Percentiles rank a stretch among this genome's conserved stretches.
Evolutionary conservation across 441 rosid species (phyloP).

Genomic region (Metrosideros polymorpha): DNA sequence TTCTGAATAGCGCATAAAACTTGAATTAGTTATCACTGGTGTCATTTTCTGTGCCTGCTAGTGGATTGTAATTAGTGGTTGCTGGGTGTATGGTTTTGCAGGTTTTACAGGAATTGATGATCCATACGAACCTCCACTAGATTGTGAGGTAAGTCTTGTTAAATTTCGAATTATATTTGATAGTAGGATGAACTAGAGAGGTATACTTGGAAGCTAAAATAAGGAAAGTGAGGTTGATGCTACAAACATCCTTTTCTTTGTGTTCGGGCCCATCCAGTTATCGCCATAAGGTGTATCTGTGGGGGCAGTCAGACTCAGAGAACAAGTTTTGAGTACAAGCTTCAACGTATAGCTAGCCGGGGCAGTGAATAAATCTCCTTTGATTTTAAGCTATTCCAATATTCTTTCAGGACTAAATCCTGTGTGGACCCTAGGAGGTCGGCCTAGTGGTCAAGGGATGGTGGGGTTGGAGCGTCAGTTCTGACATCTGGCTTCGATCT

Average conservation of each 20-base stretch:
- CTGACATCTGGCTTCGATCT: neutral
- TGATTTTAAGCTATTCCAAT: neutral
- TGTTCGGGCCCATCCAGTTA: neutral
- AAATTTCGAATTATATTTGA: neutral
- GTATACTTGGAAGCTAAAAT: neutral
- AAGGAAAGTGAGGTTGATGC: neutral
- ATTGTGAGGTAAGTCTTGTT: constrained; percentile 42
- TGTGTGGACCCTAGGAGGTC: neutral
- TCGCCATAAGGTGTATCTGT: neutral
- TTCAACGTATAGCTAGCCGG: neutral
- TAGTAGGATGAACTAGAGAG: neutral
- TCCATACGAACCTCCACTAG: constrained; percentile 60
- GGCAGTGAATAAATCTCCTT: neutral
- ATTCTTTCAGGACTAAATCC: neutral
- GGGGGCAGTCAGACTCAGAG: neutral
- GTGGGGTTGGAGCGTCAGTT: neutral
- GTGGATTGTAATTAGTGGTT: neutral
- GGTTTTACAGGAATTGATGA: constrained; percentile 68
- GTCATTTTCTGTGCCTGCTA: neutral
- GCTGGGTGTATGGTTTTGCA: constrained; percentile 1
- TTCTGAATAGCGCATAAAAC: neutral
- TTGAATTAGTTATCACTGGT: neutral
- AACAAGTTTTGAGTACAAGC: neutral
- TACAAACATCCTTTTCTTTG: neutral
- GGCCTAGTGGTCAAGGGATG: neutral